Conservation (phyloP, 768 basidiomycete species). For the Gymnopilus dilepis region DNA sequence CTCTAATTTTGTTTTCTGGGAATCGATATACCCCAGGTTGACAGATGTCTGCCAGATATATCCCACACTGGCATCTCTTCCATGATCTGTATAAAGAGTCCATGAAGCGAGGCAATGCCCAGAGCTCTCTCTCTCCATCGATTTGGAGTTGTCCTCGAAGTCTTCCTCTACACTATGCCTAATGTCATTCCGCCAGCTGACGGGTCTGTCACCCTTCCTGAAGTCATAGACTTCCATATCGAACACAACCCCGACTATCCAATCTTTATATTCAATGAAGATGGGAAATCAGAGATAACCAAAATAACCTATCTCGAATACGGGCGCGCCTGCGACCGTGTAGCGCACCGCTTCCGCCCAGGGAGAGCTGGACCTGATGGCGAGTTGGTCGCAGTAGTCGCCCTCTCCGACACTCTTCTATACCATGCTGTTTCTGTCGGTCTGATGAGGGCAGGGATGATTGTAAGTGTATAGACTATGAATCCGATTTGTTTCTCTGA, state of each 20-base stretch:
- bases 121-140: constrained; percentile 1
- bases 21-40: neutral
- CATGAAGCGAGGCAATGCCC: neutral
- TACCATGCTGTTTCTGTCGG: constrained; percentile 49
- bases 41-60: neutral
- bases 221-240: constrained; percentile 41
- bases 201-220: constrained; percentile 37
- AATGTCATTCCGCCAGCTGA: constrained; percentile 33
- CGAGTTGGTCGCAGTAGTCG: constrained; percentile 42
- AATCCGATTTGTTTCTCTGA: neutral
- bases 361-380: constrained; percentile 35
- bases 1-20: constrained; percentile 7
- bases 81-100: constrained; percentile 3
- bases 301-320: constrained; percentile 48
- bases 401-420: constrained; percentile 38
- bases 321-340: constrained; percentile 47
- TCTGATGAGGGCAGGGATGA: constrained; percentile 39
- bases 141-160: neutral
- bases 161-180: neutral
- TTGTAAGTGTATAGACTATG: constrained; percentile 31
- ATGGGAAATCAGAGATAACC: constrained; percentile 23
- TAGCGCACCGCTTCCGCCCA: constrained; percentile 45
- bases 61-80: constrained; percentile 5
- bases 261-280: constrained; percentile 37
- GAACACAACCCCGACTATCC: constrained; percentile 37